Evolutionary conservation across 1,284 basidiomycete genomes (phyloP).

Genomic region (Neonothopanus nambi): DNA sequence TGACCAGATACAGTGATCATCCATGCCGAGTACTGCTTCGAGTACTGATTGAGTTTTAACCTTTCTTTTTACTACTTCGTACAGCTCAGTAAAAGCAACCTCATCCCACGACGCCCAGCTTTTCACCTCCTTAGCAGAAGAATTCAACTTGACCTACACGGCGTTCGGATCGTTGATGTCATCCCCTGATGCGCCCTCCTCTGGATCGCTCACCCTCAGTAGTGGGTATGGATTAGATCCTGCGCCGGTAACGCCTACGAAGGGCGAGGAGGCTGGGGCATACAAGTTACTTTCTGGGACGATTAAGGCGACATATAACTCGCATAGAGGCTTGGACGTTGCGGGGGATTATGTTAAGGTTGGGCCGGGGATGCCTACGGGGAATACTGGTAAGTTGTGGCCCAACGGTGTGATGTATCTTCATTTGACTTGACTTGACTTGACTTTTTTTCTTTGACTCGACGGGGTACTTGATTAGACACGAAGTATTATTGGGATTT

Average conservation of each 20-base stretch:
- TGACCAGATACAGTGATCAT: too few species aligned
- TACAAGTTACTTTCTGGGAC: slow-evolving; percentile 51
- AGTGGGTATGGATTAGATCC: slow-evolving; percentile 48
- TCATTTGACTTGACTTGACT: too few species aligned
- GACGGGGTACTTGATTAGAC: slow-evolving; percentile 31
- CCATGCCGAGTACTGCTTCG: too few species aligned
- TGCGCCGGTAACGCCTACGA: slow-evolving; percentile 50
- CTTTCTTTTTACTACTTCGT: too few species aligned
- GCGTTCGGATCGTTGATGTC: too few species aligned
- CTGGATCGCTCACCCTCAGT: slow-evolving; percentile 24
- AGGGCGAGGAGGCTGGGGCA: slow-evolving; percentile 31
- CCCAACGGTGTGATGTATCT: too few species aligned
- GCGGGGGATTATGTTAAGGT: slow-evolving; percentile 34
- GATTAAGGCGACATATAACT: slow-evolving; percentile 41
- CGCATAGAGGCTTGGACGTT: slow-evolving; percentile 20
- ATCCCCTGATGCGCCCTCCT: too few species aligned
- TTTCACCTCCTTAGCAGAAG: slow-evolving; percentile 33
- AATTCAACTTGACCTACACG: slow-evolving; percentile 39
- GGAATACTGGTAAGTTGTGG: slow-evolving; percentile 34
- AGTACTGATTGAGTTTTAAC: too few species aligned
- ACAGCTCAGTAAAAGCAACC: slow-evolving; percentile 34
- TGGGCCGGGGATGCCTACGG: slow-evolving; percentile 20
- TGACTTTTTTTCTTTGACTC: too few species aligned
- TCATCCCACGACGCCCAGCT: slow-evolving; percentile 32
- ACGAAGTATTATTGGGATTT: slow-evolving; percentile 48